Percentiles rank a stretch among this genome's conserved stretches.
Conservation (phyloP, 2,329 filamentous ascomycete species). For the Podosphaera fusca region DNA sequence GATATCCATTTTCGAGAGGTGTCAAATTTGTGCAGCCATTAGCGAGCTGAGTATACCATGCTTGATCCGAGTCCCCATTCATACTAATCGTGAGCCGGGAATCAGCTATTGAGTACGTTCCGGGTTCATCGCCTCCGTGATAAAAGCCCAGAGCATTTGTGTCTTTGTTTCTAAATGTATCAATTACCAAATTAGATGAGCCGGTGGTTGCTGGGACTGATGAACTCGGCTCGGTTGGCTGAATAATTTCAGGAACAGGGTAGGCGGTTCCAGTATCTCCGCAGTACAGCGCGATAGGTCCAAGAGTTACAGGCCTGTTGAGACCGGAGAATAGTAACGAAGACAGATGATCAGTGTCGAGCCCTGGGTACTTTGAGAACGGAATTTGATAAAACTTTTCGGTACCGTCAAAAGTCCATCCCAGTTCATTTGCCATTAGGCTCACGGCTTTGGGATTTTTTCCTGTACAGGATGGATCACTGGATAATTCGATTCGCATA, state of each 20-base stretch:
- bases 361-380: constrained; percentile 25
- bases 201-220: constrained; percentile 27
- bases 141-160: constrained; percentile 38
- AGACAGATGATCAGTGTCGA: constrained; percentile 28
- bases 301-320: constrained; percentile 25
- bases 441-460: constrained; percentile 14
- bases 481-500: constrained; percentile 27
- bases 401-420: constrained; percentile 35
- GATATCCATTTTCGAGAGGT: constrained; percentile 30
- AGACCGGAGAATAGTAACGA: constrained; percentile 27
- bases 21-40: constrained; percentile 31
- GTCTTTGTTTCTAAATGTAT: constrained; percentile 29
- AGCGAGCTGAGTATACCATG: constrained; percentile 35
- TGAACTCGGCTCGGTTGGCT: constrained; percentile 20
- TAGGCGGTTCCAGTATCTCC: constrained; percentile 27
- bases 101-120: constrained; percentile 26
- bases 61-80: constrained; percentile 31
- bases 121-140: constrained; percentile 40
- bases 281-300: constrained; percentile 35
- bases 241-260: constrained; percentile 20
- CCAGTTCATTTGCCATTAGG: constrained; percentile 23
- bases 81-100: constrained; percentile 32
- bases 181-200: constrained; percentile 30
- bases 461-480: constrained; percentile 19
- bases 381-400: constrained; percentile 35